A percentile compares a stretch with the other conserved stretches of the same genome.
Evolutionary conservation across 2,329 filamentous ascomycete genomes (phyloP).

Genomic region (Fusarium longipes): DNA sequence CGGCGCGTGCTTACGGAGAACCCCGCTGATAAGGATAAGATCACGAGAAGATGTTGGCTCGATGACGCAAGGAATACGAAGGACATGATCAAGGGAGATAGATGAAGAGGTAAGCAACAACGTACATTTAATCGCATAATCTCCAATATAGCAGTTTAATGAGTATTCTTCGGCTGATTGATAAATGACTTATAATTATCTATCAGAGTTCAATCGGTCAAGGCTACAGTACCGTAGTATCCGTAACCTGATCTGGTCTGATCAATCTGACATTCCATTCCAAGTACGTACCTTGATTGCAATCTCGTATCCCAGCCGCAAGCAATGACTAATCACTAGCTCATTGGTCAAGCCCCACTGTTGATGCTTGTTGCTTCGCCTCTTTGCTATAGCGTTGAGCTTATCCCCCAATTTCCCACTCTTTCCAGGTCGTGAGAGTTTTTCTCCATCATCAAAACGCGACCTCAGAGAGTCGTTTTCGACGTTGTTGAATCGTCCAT

Average conservation of each 20-base stretch:
- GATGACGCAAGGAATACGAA: background rate
- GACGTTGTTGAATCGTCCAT: background rate
- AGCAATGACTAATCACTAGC: background rate
- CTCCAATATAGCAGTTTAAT: too few relatives aligned
- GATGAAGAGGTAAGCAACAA: too few relatives aligned
- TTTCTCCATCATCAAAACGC: background rate
- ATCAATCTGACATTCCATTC: background rate
- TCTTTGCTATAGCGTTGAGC: background rate
- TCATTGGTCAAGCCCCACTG: background rate
- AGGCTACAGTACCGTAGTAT: too few relatives aligned
- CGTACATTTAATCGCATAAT: too few relatives aligned
- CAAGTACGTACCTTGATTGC: background rate
- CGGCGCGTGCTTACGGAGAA: background rate
- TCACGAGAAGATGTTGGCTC: background rate
- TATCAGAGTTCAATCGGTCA: background rate
- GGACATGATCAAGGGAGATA: background rate
- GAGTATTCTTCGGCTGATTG: background rate
- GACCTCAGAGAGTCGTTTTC: conserved; percentile 1
- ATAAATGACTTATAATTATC: background rate
- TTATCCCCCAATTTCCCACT: background rate
- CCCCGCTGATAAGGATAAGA: background rate
- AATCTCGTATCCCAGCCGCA: background rate
- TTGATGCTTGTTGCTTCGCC: background rate
- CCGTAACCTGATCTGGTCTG: background rate
- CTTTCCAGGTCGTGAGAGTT: background rate